Base-by-base conservation (phyloP, 768 basidiomycete genomes). In the Tulasnella sp. region DNA sequence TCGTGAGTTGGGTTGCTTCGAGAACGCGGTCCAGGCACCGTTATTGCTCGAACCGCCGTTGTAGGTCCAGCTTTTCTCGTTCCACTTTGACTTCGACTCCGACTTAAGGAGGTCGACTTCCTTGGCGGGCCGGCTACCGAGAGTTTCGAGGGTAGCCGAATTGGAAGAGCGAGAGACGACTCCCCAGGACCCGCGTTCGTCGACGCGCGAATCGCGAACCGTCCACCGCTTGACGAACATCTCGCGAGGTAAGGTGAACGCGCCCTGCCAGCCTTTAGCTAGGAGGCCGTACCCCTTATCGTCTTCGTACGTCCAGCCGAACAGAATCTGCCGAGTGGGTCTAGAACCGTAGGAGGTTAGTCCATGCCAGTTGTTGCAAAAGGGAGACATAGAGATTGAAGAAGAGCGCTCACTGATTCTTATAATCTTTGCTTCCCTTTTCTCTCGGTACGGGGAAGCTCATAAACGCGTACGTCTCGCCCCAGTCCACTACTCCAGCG, bases 391-490 rank as follows among this genome's bases (percentile, higher is more conserved):
- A 9, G 10, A 57, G 7, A 10, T 42, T 57, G 20, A 26, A 16
- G n/a, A 61, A 61, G 7, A 15, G 13, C 42, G 13, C 57, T 61
- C 57, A 61, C 57, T 61, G 57, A 23, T 61, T 61, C 57, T 61
- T n/a, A 23, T 61, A 61, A 16, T 61, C 57, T 3, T 61, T 61
- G 9, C 9, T 11, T 10, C 57, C 57, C 57, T 61, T 61, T 10
- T 26, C 57, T 16, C 57, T 61, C 57, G 57, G 57, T 61, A 61
- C 57, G n/a, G 57, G 57, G 57, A 61, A 61, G n/a, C 57, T 61
- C 57, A 32, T 61, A 23, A 61, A 61, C 57, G 57, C 57, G 57
- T 61, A 61, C 26, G 57, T 61, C 57, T 61, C 57, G 57, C 57
- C 57, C 57, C 57, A 61, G 7, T 61, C 57, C 6, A 61, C 57